Base-by-base conservation (phyloP, 768 basidiomycete species). In the Tremella fuciformis region DNA sequence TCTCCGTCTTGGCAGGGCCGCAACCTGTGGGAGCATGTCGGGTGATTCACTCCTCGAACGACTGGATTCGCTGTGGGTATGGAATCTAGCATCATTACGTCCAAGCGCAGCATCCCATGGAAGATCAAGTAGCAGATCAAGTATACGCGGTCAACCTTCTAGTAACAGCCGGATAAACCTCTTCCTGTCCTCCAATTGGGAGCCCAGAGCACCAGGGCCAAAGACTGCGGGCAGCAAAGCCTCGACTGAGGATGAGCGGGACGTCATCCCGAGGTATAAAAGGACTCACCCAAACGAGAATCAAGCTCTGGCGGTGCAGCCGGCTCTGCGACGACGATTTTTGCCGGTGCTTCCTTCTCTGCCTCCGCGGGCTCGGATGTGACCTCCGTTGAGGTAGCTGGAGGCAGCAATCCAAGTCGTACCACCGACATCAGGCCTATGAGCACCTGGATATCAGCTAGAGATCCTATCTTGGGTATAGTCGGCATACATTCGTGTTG, bases 391-490 rank as follows among this genome's bases (percentile, higher is more conserved):
- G 8, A 11, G 18, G 8, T 26, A 29, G 22, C 26, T 25, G 8
- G 29, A 13, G n/a, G 61, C 53, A 37, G 39, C 52, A 49, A 34
- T 44, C 69, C 67, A 0, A 71, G 63, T 52, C 48, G 57, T 15
- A 66, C 63, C 1, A 68, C 65, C 25, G 55, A 59, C 59, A 69
- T 69, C 50, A 71, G 39, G 8, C 70, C 67, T 19, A 71, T 69
- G 26, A 69, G 39, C 2, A 70, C 53, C 69, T 70, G 4, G 0
- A 18, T 21, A 48, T 59, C 50, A 55, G 60, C 54, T 52, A 24
- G 13, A 38, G 24, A 22, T 54, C 37, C 13, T 34, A 40, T 25
- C 42, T 40, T 15, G 26, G 1, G 19, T 26, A 55, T 11, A 16
- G 7, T 19, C 41, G 15, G 60, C 68, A 54, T 24, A 70, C 71